Evolutionary conservation across 495 filamentous ascomycete species (phyloP).

Genomic region (Lophiostoma macrostomum): DNA sequence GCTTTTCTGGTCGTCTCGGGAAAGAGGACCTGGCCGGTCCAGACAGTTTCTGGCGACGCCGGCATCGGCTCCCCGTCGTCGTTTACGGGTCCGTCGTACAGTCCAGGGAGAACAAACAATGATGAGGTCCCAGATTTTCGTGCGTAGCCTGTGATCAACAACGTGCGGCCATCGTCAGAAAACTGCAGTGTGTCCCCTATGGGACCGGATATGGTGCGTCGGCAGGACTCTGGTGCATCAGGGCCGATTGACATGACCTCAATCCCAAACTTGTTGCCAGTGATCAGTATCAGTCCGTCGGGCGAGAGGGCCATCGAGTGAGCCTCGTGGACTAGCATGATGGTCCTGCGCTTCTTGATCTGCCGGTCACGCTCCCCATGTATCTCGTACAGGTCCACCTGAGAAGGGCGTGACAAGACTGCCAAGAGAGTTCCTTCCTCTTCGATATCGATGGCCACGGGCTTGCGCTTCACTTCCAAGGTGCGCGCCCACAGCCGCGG

Average conservation of each 20-base stretch:
- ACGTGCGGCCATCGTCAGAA: constrained; percentile 76
- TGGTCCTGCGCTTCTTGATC: constrained; percentile 61
- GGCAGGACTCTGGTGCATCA: constrained; percentile 60
- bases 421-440: constrained; percentile 76
- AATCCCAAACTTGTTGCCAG: constrained; percentile 82
- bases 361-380: constrained; percentile 41
- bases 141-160: constrained; percentile 75
- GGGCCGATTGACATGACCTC: constrained; percentile 76
- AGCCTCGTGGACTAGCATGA: constrained; percentile 57
- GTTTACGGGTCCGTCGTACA: constrained; percentile 30
- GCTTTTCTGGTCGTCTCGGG: constrained; percentile 27
- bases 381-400: constrained; percentile 78
- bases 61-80: constrained; percentile 32
- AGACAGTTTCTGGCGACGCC: constrained; percentile 24
- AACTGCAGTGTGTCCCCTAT: constrained; percentile 76
- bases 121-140: constrained; percentile 20
- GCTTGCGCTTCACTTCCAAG: constrained; percentile 73
- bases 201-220: constrained; percentile 78
- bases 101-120: constrained; percentile 24
- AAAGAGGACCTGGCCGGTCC: constrained; percentile 30
- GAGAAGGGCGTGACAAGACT: constrained; percentile 75
- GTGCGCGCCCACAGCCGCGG: constrained; percentile 28
- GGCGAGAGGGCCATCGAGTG: constrained; percentile 68
- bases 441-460: constrained; percentile 71
- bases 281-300: constrained; percentile 73